These are phyloP conservation scores for Samsoniella hepiali DNA, from an alignment of 2,329 filamentous ascomycete genomes.

Conservation along the genomic window DNA sequence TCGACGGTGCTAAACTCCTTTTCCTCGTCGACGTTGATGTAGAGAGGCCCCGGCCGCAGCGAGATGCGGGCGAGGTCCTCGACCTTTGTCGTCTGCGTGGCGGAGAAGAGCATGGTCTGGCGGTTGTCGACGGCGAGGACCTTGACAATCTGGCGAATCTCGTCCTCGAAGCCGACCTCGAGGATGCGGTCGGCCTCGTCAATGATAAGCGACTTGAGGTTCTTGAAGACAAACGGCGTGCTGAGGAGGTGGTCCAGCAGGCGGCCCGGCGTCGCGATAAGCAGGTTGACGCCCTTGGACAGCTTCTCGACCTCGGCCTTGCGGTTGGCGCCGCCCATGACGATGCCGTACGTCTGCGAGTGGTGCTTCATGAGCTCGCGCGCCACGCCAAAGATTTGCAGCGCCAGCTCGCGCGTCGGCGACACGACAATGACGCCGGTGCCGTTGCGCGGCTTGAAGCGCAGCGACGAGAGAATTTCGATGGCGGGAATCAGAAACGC, in stretches of 20 bases:
- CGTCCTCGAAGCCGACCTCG: slow-evolving; percentile 97
- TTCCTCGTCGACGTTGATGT: slow-evolving; percentile 92
- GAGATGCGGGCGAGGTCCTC: slow-evolving; percentile 93
- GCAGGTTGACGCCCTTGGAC: slow-evolving; percentile 85
- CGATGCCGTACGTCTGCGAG: slow-evolving; percentile 91
- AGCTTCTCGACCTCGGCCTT: slow-evolving; percentile 93
- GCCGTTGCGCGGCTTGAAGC: slow-evolving; percentile 92
- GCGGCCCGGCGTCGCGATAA: slow-evolving; percentile 90
- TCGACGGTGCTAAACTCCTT: slow-evolving; percentile 90
- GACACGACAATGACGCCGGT: slow-evolving; percentile 91
- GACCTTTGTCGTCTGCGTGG: slow-evolving; percentile 97
- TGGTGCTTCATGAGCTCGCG: slow-evolving; percentile 89
- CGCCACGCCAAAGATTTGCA: slow-evolving; percentile 95
- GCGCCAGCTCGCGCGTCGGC: slow-evolving; percentile 86
- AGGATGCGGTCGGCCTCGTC: slow-evolving; percentile 96
- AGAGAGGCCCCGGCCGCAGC: slow-evolving; percentile 82
- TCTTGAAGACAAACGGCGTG: slow-evolving; percentile 89
- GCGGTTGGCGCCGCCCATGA: slow-evolving; percentile 91
- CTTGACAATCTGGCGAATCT: slow-evolving; percentile 95
- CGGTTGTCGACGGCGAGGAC: slow-evolving; percentile 82
- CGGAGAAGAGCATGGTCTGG: slow-evolving; percentile 98
- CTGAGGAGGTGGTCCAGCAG: slow-evolving; percentile 93
- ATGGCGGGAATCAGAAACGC: slow-evolving; percentile 92
- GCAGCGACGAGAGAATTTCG: slow-evolving; percentile 84
- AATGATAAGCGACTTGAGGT: slow-evolving; percentile 86